Percentiles rank a stretch among this genome's conserved stretches.
Evolutionary conservation across 1,284 basidiomycete species (phyloP).

Genomic region (Trametes pubescens): DNA sequence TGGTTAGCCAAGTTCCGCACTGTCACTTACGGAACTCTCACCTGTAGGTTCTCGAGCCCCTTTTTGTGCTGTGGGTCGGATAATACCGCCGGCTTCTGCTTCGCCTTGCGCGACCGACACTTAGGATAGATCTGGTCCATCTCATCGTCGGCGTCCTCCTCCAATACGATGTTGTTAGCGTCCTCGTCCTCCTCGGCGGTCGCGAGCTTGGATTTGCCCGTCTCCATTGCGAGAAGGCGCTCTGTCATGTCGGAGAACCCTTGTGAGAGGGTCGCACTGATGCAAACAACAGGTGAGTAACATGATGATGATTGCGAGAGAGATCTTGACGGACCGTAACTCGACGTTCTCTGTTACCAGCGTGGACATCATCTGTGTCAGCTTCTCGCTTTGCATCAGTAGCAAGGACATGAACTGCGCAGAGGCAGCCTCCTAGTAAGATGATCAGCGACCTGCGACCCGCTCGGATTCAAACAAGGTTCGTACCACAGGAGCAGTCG

Average conservation of each 20-base stretch:
- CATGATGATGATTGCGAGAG: background rate
- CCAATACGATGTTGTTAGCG: background rate
- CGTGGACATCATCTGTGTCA: background rate
- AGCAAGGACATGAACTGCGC: slow-evolving; percentile 4
- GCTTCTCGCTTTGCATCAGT: background rate
- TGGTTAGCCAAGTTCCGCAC: background rate
- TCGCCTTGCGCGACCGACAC: background rate
- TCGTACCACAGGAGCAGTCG: too few relatives aligned
- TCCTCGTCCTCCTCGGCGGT: slow-evolving; percentile 1
- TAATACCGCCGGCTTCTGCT: background rate
- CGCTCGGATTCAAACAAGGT: background rate
- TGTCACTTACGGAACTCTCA: background rate
- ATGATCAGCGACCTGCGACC: background rate
- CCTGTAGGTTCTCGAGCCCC: background rate
- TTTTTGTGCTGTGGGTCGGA: background rate
- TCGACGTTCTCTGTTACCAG: background rate
- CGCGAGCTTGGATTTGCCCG: too few relatives aligned
- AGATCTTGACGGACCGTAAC: background rate
- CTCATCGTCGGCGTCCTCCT: background rate
- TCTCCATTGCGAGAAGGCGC: too few relatives aligned
- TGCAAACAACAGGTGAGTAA: background rate
- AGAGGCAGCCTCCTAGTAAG: background rate
- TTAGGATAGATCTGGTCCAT: too few relatives aligned
- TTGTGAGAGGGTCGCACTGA: too few relatives aligned
- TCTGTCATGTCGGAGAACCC: too few relatives aligned